These are phyloP conservation scores for Dictyophora rubrovolvata DNA, from an alignment of 768 basidiomycete genomes.

Conservation along the genomic window DNA sequence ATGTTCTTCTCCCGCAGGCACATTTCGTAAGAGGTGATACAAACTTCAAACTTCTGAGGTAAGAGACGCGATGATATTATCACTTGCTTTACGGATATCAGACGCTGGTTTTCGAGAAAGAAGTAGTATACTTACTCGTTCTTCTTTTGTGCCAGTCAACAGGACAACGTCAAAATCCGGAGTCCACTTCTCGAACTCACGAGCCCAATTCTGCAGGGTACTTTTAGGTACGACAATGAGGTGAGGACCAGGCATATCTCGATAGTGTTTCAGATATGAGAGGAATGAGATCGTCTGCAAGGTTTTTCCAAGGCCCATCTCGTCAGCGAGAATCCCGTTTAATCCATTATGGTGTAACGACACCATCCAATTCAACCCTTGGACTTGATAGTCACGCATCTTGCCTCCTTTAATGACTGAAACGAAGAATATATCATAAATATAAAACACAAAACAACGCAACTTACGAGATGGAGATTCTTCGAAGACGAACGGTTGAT, in stretches of 20 bases:
- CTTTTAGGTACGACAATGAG: slow-evolving; percentile 98
- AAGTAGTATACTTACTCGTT: slow-evolving; percentile 40
- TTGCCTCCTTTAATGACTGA: slow-evolving; percentile 72
- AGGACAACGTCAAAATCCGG: slow-evolving; percentile 76
- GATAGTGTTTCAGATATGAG: slow-evolving; percentile 84
- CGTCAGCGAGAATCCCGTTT: slow-evolving; percentile 95
- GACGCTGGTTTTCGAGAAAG: neutral
- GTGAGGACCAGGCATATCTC: slow-evolving; percentile 69
- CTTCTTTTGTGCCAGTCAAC: slow-evolving; percentile 82
- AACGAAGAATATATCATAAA: slow-evolving; percentile 3
- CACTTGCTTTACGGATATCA: slow-evolving; percentile 22
- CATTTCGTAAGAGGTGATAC: slow-evolving; percentile 95
- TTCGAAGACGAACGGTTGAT: slow-evolving; percentile 91
- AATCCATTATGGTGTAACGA: slow-evolving; percentile 92
- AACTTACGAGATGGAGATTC: slow-evolving; percentile 78
- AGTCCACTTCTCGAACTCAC: slow-evolving; percentile 89
- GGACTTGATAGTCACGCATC: slow-evolving; percentile 92
- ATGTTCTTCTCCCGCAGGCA: slow-evolving; percentile 91
- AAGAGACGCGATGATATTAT: slow-evolving; percentile 72
- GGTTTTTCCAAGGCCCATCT: slow-evolving; percentile 99
- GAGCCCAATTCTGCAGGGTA: slow-evolving; percentile 92
- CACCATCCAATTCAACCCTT: slow-evolving; percentile 97
- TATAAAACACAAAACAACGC: neutral
- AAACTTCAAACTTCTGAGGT: slow-evolving; percentile 83
- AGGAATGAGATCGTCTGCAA: slow-evolving; percentile 97